A percentile compares a stretch with the other conserved stretches of the same genome.
Evolutionary conservation across 495 filamentous ascomycete species (phyloP).

Genomic region (Hypomontagnella submonticulosa): DNA sequence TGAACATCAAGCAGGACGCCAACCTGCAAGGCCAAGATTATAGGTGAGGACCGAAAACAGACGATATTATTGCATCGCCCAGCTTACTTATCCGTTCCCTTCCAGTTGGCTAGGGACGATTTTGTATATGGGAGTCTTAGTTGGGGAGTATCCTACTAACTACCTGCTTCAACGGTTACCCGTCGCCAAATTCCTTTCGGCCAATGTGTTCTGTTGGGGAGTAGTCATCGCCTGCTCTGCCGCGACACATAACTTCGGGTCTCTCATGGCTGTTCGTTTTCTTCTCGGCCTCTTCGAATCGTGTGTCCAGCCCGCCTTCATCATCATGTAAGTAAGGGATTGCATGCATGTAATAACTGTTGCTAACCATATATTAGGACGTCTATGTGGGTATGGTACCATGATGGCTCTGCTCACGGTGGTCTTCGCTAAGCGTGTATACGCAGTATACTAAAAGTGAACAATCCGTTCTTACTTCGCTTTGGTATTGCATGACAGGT

Average conservation of each 20-base stretch:
- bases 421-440: too few relatives aligned
- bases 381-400: constrained; percentile 11
- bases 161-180: neutral
- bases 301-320: constrained; percentile 13
- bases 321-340: constrained; percentile 35
- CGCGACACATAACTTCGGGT: too few relatives aligned
- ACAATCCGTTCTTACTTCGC: constrained; percentile 3
- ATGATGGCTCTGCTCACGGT: too few relatives aligned
- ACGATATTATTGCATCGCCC: too few relatives aligned
- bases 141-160: constrained; percentile 3
- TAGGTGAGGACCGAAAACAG: constrained; percentile 19
- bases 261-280: too few relatives aligned
- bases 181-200: neutral
- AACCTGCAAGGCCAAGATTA: constrained; percentile 56
- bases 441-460: constrained; percentile 7
- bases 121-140: constrained; percentile 3
- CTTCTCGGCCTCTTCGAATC: too few relatives aligned
- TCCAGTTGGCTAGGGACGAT: constrained; percentile 4
- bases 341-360: too few relatives aligned
- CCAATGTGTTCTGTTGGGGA: too few relatives aligned
- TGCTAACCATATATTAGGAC: neutral
- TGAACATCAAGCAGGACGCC: constrained; percentile 63
- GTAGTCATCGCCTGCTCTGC: too few relatives aligned
- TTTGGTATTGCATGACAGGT: constrained; percentile 12
- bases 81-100: too few relatives aligned